phyloP scores from a whole-genome alignment of 2,329 filamentous ascomycete species.

The Rhinocladiella similis region DNA sequence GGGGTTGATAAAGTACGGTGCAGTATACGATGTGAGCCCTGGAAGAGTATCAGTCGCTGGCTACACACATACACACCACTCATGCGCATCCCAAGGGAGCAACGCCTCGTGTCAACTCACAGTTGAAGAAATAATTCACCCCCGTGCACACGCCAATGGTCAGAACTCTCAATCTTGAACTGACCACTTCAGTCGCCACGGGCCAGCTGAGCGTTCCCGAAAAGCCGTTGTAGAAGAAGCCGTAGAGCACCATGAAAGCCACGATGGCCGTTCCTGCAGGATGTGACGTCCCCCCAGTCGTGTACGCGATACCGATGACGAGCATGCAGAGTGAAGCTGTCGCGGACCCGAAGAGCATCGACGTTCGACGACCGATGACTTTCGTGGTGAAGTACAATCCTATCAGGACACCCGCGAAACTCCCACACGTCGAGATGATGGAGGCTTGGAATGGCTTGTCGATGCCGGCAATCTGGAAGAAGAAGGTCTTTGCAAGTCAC shows the following conservation, averaged over 20 bases:
- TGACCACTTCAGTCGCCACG: slow-evolving; percentile 41
- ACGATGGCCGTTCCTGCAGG: slow-evolving; percentile 40
- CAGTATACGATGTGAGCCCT: slow-evolving; percentile 43
- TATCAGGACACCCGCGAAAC: slow-evolving; percentile 38
- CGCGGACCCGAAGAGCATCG: slow-evolving; percentile 34
- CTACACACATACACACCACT: not conserved
- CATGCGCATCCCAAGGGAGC: too few species aligned
- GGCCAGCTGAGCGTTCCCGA: slow-evolving; percentile 40
- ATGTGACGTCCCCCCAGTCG: slow-evolving; percentile 37
- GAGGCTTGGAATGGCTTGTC: slow-evolving; percentile 34
- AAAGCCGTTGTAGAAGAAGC: slow-evolving; percentile 42
- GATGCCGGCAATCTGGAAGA: slow-evolving; percentile 47
- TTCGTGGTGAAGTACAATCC: slow-evolving; percentile 38
- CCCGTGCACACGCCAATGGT: slow-evolving; percentile 42
- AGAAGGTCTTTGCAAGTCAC: slow-evolving; percentile 45
- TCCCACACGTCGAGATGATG: slow-evolving; percentile 33
- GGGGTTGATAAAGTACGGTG: slow-evolving; percentile 40
- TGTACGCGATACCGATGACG: slow-evolving; percentile 40
- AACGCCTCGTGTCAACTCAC: too few species aligned
- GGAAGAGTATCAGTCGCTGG: not conserved
- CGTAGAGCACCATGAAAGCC: slow-evolving; percentile 37
- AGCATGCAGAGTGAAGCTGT: slow-evolving; percentile 37
- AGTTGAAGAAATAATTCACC: slow-evolving; percentile 44
- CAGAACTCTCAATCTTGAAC: slow-evolving; percentile 40
- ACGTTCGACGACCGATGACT: slow-evolving; percentile 38